phyloP scores from a whole-genome alignment of 306 rosid species.

The Datisca glomerata region DNA sequence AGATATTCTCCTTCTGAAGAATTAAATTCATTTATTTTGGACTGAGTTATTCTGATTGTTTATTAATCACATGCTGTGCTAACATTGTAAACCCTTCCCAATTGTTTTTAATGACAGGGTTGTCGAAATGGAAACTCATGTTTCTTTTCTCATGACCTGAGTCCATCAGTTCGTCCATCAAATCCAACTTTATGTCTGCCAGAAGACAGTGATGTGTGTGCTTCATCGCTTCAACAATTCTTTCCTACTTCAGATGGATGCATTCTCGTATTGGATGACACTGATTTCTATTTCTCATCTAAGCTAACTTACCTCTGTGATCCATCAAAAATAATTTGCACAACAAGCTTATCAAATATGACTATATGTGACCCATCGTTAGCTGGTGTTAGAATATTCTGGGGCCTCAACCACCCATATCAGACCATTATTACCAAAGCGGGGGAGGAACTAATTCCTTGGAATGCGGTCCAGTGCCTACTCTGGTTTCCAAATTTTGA shows the following conservation, averaged over 20 bases:
- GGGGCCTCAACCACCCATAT: slow-evolving; percentile 59
- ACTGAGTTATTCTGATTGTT: neutral
- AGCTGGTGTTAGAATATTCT: slow-evolving; percentile 36
- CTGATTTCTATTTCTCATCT: slow-evolving; percentile 36
- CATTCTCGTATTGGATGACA: slow-evolving; percentile 66
- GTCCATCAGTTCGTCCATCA: slow-evolving; percentile 18
- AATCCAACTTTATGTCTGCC: slow-evolving; percentile 31
- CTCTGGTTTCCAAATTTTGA: slow-evolving; percentile 70
- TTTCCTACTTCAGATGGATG: slow-evolving; percentile 34
- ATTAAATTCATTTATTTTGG: too few species aligned
- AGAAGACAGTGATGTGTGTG: slow-evolving; percentile 29
- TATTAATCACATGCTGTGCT: neutral
- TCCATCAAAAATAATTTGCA: slow-evolving; percentile 52
- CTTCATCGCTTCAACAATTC: slow-evolving; percentile 32
- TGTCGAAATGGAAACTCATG: slow-evolving; percentile 74
- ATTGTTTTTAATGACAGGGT: slow-evolving; percentile 33
- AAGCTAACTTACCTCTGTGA: slow-evolving; percentile 30
- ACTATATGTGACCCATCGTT: slow-evolving; percentile 32
- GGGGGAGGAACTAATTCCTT: slow-evolving; percentile 41
- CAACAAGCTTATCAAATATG: slow-evolving; percentile 41
- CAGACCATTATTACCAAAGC: slow-evolving; percentile 50
- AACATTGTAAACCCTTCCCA: neutral
- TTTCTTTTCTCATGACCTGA: slow-evolving; percentile 45
- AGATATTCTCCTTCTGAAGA: too few species aligned
- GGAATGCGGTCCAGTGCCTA: slow-evolving; percentile 47